Percentiles rank a stretch among this genome's conserved stretches.
These are phyloP conservation scores for Antitrichia curtipendula DNA, from an alignment of 225 moss, liverwort and hornwort species.

Conservation along the genomic window DNA sequence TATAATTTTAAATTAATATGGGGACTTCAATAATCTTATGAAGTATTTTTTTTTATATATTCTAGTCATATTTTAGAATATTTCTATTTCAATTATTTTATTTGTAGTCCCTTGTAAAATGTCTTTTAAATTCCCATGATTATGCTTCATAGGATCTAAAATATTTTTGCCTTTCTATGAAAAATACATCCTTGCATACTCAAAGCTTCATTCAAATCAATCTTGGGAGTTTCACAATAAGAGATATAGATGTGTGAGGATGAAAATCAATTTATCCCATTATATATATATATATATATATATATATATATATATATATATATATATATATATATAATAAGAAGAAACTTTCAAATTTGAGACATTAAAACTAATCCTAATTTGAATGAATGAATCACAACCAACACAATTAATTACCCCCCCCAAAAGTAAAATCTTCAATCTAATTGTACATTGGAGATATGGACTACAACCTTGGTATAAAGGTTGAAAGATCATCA, in stretches of 20 bases:
- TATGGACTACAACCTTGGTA: neutral
- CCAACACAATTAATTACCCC: too few species aligned
- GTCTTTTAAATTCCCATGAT: too few species aligned
- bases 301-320: too few species aligned
- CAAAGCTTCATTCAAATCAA: neutral
- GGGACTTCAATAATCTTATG: neutral
- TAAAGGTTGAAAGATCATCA: neutral
- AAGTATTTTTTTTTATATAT: too few species aligned
- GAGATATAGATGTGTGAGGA: neutral
- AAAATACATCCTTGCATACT: fast-evolving
- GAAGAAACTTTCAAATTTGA: too few species aligned
- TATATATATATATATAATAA: too few species aligned
- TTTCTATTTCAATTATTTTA: neutral
- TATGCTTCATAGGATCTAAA: fast-evolving
- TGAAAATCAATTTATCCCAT: neutral
- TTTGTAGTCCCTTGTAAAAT: neutral
- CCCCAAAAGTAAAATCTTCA: too few species aligned
- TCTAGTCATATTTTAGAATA: neutral
- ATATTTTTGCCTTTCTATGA: neutral
- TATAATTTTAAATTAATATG: neutral
- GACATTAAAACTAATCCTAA: neutral
- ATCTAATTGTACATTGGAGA: neutral
- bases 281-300: too few species aligned
- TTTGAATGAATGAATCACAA: neutral
- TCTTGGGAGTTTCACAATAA: neutral